phyloP scores from a whole-genome alignment of 352 stramenopile genomes.

The Pythium insidiosum region DNA sequence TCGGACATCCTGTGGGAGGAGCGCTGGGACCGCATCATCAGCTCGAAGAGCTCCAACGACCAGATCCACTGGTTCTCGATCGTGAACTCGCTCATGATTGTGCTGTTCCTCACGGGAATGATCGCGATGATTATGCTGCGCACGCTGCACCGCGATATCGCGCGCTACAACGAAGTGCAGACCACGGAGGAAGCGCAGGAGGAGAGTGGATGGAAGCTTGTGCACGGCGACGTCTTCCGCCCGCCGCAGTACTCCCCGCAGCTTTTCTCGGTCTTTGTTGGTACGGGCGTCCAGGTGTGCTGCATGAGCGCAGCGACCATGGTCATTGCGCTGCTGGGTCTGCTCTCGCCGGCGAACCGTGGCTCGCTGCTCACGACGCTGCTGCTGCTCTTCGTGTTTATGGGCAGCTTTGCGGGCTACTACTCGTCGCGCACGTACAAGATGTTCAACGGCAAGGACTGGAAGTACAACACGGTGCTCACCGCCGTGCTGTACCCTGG shows the following conservation, averaged over 20 bases:
- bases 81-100: conserved; percentile 99
- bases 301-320: conserved; percentile 93
- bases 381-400: conserved; percentile 97
- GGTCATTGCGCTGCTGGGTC: conserved; percentile 90
- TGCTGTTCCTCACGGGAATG: conserved; percentile 98
- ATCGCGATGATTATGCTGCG: conserved; percentile 99
- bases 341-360: conserved; percentile 96
- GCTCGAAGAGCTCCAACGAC: conserved; percentile 92
- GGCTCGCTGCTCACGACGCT: conserved; percentile 94
- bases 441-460: conserved; percentile 97
- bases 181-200: conserved; percentile 93
- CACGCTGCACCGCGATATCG: conserved; percentile 98
- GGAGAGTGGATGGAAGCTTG: conserved; percentile 95
- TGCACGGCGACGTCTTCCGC: conserved; percentile 98
- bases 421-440: conserved; percentile 97
- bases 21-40: conserved; percentile 99
- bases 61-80: conserved; percentile 99
- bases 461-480: conserved; percentile 95
- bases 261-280: conserved; percentile 94
- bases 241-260: conserved; percentile 90
- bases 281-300: conserved; percentile 95
- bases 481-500: conserved; percentile 94
- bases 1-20: conserved; percentile 94
- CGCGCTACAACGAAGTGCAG: conserved; percentile 94
- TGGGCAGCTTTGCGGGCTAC: conserved; percentile 96